phyloP scores from a whole-genome alignment of 2,329 filamentous ascomycete genomes.

The Periglandula ipomoeae region DNA sequence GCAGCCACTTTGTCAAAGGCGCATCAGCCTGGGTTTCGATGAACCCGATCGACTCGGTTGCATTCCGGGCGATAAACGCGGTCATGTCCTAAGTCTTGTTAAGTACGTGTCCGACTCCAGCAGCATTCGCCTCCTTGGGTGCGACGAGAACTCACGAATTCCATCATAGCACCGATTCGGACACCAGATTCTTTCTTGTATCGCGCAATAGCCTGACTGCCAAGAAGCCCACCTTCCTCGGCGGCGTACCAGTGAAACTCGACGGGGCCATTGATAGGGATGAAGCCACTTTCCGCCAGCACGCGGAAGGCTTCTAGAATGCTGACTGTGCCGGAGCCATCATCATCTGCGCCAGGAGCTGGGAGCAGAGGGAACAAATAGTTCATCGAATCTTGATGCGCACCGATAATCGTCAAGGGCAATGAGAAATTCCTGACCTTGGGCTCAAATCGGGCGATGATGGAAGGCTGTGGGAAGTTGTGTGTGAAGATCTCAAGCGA shows the following conservation, averaged over 20 bases:
- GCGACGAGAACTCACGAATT: conserved; percentile 27
- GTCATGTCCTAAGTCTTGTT: conserved; percentile 36
- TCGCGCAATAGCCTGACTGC: conserved; percentile 59
- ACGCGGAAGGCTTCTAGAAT: conserved; percentile 40
- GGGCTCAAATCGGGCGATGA: conserved; percentile 38
- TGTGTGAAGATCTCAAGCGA: conserved; percentile 33
- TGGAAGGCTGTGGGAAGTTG: conserved; percentile 34
- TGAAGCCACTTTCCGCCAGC: conserved; percentile 29
- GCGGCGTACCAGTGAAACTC: conserved; percentile 44
- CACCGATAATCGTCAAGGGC: conserved; percentile 35
- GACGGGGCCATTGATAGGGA: conserved; percentile 42
- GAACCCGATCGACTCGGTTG: conserved; percentile 29
- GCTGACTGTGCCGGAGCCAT: conserved; percentile 38
- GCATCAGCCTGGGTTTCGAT: conserved; percentile 28
- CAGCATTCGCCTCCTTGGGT: not conserved
- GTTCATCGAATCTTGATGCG: conserved; percentile 38
- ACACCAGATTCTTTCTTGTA: conserved; percentile 53
- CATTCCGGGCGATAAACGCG: conserved; percentile 26
- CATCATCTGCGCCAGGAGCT: conserved; percentile 41
- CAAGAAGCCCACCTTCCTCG: conserved; percentile 40
- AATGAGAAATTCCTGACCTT: conserved; percentile 21
- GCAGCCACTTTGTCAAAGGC: conserved; percentile 25
- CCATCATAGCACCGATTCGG: conserved; percentile 65
- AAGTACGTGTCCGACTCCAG: not conserved
- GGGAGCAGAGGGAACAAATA: conserved; percentile 31